Base-by-base conservation (phyloP, 495 filamentous ascomycete species). In the Lepraria neglecta region DNA sequence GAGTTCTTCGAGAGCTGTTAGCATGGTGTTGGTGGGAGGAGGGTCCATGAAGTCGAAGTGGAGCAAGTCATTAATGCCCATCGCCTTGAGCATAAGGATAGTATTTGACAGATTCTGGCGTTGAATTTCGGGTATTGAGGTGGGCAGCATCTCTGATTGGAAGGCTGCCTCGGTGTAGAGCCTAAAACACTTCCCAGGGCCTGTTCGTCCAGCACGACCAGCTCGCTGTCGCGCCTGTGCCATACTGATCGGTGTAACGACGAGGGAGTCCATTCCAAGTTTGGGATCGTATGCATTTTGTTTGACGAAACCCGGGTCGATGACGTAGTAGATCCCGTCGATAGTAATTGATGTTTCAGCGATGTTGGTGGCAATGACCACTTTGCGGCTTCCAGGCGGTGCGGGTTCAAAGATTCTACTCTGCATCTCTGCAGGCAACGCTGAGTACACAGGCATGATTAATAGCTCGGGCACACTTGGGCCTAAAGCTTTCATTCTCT, bases 11-110 rank as follows among this genome's bases (percentile, higher is more conserved):
- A 98, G 78, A 2, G 94, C 94, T 58, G 90, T 95, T 58, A 98
- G 82, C 91, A 96, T 97, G 35, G 94, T 97, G 66, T 96, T 97
- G 7, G 91, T 92, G 1, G 95, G 94, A 2, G 94, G 94, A 3
- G 92, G 91, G 67, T 97, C 95, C 92, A 99, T 97, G 68, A 97
- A 99, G 71, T 97, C 92, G 67, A 99, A 99, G 64, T 95, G 90
- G 12, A 99, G 82, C 4, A 99, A 78, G 68, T 99, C 94, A 67
- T 97, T 97, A 70, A 99, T 97, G 4, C 94, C 94, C 92, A 97
- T 97, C 2, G 94, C 94, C 72, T 99, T 99, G 35, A 99, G 80
- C 91, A 97, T 96, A 31, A 99, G 84, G 73, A 99, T 97, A 3
- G 94, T 97, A 59, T 87, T 82, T 0, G 89, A 87, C n/a, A 99